A percentile compares a stretch with the other conserved stretches of the same genome.
These are phyloP conservation scores for Salix suchowensis DNA, from an alignment of 345 rosid genomes.

Conservation along the genomic window DNA sequence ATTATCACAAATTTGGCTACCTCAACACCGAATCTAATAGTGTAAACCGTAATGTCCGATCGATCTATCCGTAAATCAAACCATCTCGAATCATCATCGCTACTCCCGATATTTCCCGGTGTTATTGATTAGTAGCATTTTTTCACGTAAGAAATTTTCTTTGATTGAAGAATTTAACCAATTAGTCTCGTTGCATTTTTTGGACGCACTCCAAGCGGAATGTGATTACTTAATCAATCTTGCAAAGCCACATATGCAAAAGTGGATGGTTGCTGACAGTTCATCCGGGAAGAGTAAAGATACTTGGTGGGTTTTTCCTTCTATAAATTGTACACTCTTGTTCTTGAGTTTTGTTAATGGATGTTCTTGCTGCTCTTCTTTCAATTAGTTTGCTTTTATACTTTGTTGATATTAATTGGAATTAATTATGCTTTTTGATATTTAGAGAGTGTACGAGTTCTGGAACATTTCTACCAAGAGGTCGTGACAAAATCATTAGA, in stretches of 20 bases:
- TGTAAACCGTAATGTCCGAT: too few species aligned
- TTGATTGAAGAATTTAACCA: not conserved
- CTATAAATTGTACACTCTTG: not conserved
- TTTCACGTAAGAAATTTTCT: not conserved
- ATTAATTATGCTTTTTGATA: not conserved
- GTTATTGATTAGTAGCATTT: too few species aligned
- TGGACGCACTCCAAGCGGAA: slow-evolving; percentile 48
- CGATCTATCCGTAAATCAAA: too few species aligned
- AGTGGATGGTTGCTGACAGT: slow-evolving; percentile 77
- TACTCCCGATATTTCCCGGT: too few species aligned
- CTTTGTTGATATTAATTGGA: not conserved
- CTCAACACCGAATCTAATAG: too few species aligned
- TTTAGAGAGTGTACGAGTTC: slow-evolving; percentile 88
- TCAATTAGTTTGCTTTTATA: not conserved
- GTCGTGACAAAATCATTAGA: slow-evolving; percentile 64
- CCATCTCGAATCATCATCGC: too few species aligned
- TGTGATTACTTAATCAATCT: slow-evolving; percentile 69
- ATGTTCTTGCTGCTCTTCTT: not conserved
- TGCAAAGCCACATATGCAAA: slow-evolving; percentile 72
- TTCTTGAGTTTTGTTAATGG: not conserved
- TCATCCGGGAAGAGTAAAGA: slow-evolving; percentile 82
- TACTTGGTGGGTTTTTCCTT: slow-evolving; percentile 49
- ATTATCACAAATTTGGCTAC: too few species aligned
- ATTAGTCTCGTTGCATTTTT: slow-evolving; percentile 6
- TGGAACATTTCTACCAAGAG: slow-evolving; percentile 77